These are phyloP conservation scores for Blastocystis sp. DNA, from an alignment of 352 stramenopile genomes.

Conservation along the genomic window DNA sequence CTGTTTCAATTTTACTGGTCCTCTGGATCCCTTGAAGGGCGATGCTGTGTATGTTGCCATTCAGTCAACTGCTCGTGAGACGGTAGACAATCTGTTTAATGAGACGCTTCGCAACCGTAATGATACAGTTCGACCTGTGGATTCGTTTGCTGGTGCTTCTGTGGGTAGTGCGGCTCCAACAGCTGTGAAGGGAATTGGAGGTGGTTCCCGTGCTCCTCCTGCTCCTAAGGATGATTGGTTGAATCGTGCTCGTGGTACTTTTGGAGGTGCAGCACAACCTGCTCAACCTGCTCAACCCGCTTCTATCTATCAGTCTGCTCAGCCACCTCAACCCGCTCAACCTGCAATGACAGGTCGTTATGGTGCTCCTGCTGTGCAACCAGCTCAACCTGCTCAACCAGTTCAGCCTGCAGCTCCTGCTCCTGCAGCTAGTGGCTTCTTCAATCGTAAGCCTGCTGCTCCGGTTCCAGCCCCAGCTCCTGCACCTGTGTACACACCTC, in stretches of 20 bases:
- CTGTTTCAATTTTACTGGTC: constrained; percentile 28
- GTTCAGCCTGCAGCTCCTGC: background rate
- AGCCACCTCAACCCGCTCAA: background rate
- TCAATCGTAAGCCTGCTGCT: background rate
- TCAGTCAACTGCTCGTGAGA: constrained; percentile 32
- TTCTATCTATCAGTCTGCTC: background rate
- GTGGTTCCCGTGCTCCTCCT: constrained; percentile 32
- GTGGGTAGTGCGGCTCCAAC: background rate
- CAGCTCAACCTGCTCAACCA: background rate
- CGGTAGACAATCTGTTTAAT: constrained; percentile 56
- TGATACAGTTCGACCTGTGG: background rate
- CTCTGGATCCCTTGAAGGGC: constrained; percentile 54
- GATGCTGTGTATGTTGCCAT: constrained; percentile 41
- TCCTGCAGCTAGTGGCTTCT: background rate
- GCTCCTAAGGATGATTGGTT: constrained; percentile 58
- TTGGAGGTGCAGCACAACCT: background rate
- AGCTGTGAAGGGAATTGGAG: constrained; percentile 45
- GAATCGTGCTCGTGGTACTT: constrained; percentile 42
- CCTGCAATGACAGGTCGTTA: background rate
- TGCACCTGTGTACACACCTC: constrained; percentile 33
- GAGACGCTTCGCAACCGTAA: constrained; percentile 47
- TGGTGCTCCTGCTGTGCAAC: constrained; percentile 18
- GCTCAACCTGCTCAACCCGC: constrained; percentile 12
- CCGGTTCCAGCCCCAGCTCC: background rate
- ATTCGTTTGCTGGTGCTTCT: constrained; percentile 36